Base-by-base conservation (phyloP, 805 yeast genomes). In the Metschnikowia baotianmanensis region DNA sequence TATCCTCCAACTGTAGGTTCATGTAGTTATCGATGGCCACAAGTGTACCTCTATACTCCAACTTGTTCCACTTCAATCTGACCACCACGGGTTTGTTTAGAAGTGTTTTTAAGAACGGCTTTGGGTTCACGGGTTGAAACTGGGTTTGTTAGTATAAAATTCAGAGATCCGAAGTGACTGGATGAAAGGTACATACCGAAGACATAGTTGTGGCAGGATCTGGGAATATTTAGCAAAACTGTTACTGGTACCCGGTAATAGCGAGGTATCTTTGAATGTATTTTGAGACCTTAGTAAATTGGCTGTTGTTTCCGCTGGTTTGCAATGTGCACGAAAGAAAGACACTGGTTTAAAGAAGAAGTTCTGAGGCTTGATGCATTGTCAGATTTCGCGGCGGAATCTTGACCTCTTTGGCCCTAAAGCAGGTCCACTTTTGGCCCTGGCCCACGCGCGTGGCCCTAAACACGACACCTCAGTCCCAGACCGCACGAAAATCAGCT, bases 1-100 rank as follows among this genome's bases (percentile, higher is more conserved):
- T 71, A 25, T 81, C 76, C 25, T 77, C 82, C 29, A 90, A 63
- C 56, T 86, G 89, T 24, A 93, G 49, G 54, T 93, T 93, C 91
- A 93, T 91, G 65, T 93, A 93, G 53, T 86, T 86, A 59, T 93
- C 99, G 18, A 86, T 83, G 1, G 96, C 80, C 4, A 81, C 63
- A 31, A 93, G 72, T 16, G 62, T 75, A 1, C 99, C 99, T 44
- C 69, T 76, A 62, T 93, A 93, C 60, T 89, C 95, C 9, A 96
- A 85, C 49, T 77, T 77, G 56, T 89, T 91, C 83, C 96, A 93
- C 59, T 93, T 93, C 47, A 93, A 74, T 42, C 89, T 78, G 16
- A 93, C 91, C 10, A 81, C 66, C 10, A 91, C 89, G 24, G 67
- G 71, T 43, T 82, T 74, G 41, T 83, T 81, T n/a, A 84, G 72